Conservation (phyloP, 805 yeast genomes). For the Suhomyces emberorum region DNA sequence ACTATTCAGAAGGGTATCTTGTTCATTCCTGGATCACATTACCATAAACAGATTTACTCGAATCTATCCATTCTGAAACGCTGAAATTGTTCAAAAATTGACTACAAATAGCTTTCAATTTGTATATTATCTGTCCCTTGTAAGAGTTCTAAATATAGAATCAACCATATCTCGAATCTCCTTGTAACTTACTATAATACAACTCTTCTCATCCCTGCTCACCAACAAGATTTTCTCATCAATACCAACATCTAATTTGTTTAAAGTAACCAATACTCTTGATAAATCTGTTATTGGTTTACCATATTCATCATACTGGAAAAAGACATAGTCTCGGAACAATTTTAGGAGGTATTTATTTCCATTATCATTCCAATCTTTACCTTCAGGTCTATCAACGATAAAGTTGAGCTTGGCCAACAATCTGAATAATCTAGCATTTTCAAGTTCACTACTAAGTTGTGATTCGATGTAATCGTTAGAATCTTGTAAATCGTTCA, state of each 20-base stretch:
- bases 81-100: no score
- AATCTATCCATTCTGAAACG: no score
- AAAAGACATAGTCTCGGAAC: slow-evolving; percentile 83
- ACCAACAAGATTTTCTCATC: slow-evolving; percentile 80
- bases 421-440: slow-evolving; percentile 80
- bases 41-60: no score
- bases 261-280: slow-evolving; percentile 72
- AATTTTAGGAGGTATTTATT: slow-evolving; percentile 58
- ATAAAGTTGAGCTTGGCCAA: slow-evolving; percentile 78
- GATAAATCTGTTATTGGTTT: slow-evolving; percentile 77
- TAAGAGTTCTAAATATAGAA: slow-evolving; percentile 44
- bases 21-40: no score
- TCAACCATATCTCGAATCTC: slow-evolving; percentile 75
- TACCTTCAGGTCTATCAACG: slow-evolving; percentile 65
- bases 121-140: slow-evolving; percentile 1
- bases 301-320: slow-evolving; percentile 75
- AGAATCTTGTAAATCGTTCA: slow-evolving; percentile 50
- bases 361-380: slow-evolving; percentile 70
- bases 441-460: slow-evolving; percentile 75
- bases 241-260: slow-evolving; percentile 89
- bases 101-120: no score
- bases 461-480: slow-evolving; percentile 60
- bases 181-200: slow-evolving; percentile 80
- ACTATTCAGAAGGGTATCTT: no score
- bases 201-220: slow-evolving; percentile 79